Base-by-base conservation (phyloP, 164 flowering plant genomes). In the Platanus orientalis region DNA sequence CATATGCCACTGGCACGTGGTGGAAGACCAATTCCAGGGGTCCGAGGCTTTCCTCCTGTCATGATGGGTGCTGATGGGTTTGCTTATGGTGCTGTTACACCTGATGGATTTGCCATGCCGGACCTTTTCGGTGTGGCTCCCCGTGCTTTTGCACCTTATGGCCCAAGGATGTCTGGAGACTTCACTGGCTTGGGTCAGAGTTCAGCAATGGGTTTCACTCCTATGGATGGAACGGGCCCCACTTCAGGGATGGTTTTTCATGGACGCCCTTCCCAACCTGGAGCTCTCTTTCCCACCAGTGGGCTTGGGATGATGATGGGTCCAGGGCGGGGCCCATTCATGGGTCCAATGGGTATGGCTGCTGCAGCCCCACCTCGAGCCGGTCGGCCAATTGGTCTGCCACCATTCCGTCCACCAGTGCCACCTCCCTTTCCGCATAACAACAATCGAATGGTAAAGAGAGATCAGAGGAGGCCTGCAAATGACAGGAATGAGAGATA, bases 231-330 rank as follows among this genome's bases (percentile, higher is more conserved):
- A 52, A 28, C 59, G 14, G 72, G 84, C 6, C 87, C 94, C 2
- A 59, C 77, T 29, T 27, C 89, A 13, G 88, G 84, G 42, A 84
- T 88, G 97, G 79, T 87, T 81, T 90, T 92, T 77, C 98, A 69
- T 23, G 90, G 89, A 4, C 82, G 96, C 19, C 93, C 96, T 47
- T 50, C 80, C 6, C 94, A 80, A 67, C 87, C 89, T 36, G 88
- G 92, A 36, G 75, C 73, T 12, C 71, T 79, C 32, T 88, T 86
- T 69, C 87, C 92, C 17, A 64, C 58, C 39, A 83, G 83, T 69
- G 92, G 92, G 32, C 83, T 79, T 71, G 96, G 97, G 69, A 86
- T 91, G 97, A 86, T 88, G 89, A 89, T 87, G 90, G 95, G 96
- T 29, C 84, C 89, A 2, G 95, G 90, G 17, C 82, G 96, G 61